These are phyloP conservation scores for Gelatoporia subvermispora DNA, from an alignment of 768 basidiomycete genomes.

Conservation along the genomic window DNA sequence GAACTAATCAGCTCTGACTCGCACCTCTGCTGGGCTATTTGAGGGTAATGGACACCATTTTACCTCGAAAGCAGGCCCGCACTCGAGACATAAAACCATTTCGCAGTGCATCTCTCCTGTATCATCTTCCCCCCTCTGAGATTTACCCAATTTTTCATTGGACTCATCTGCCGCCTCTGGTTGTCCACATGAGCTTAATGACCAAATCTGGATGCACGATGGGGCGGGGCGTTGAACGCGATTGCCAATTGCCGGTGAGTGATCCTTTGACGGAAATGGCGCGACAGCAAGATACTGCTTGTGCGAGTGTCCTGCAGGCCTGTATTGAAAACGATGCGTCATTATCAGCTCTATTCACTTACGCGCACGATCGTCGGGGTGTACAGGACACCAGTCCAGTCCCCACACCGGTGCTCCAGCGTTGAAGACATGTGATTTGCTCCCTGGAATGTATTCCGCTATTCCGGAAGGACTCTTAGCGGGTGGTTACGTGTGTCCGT, in stretches of 20 bases:
- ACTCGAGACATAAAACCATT: constrained; percentile 80
- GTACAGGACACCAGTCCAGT: constrained; percentile 89
- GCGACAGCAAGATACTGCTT: constrained; percentile 85
- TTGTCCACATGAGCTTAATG: constrained; percentile 27
- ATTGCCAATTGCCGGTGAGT: constrained; percentile 63
- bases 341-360: constrained; percentile 12
- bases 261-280: constrained; percentile 59
- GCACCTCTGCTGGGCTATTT: constrained; percentile 48
- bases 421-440: constrained; percentile 68
- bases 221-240: constrained; percentile 48
- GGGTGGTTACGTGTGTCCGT: not conserved
- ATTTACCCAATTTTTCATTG: not conserved
- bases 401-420: constrained; percentile 90
- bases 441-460: constrained; percentile 61
- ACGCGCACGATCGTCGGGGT: constrained; percentile 53
- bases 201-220: constrained; percentile 89
- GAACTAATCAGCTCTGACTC: not conserved
- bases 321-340: not conserved
- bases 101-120: constrained; percentile 64
- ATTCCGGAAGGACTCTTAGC: not conserved
- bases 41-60: constrained; percentile 94
- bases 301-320: constrained; percentile 40
- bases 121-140: constrained; percentile 16
- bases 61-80: constrained; percentile 71
- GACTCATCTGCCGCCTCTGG: constrained; percentile 11